Base-by-base conservation (phyloP, 805 yeast genomes). In the Cyberlindnera mycetangii region DNA sequence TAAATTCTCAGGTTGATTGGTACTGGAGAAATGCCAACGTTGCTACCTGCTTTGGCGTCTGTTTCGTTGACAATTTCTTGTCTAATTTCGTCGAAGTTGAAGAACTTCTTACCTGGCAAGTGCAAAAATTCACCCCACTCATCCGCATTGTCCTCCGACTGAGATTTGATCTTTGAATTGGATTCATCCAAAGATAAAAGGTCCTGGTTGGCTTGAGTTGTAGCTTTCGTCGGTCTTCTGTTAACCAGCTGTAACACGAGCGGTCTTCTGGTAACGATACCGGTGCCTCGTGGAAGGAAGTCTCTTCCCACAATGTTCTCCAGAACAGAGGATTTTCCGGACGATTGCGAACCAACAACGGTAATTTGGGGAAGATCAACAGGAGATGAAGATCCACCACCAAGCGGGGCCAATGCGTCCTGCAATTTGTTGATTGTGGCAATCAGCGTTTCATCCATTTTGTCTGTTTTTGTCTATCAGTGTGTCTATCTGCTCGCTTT, bases 91-190 rank as follows among this genome's bases (percentile, higher is more conserved):
- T 83, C 83, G 65, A 93, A 93, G 62, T 89, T 86, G 71, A 75
- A 85, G 69, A 87, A 85, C 64, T 86, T 83, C 70, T 88, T 83
- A 46, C 87, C 88, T 32, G 97, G 98, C 41, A 86, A 69, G 64
- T 93, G 98, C 54, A 92, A 75, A 65, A 93, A 93, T 67, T 93
- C 99, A 50, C 99, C 99, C 97, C 98, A 93, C 70, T 92, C 99
- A 45, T 74, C 83, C 32, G 72, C 74, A 59, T 84, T 85, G 66
- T 85, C 85, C 61, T 85, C 93, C 12, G 80, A 70, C 56, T 68
- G 73, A 17, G 64, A 64, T 34, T 74, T 70, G 39, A 71, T 70
- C 22, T 79, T 78, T 17, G 68, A 69, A 49, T 68, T 39, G 35
- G 44, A 25, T 7, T 50, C 49, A 14, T 51, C 69, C 39, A 76